Evolutionary conservation across 2,329 filamentous ascomycete species (phyloP).

Genomic region (Fusarium tanahbumbuense): DNA sequence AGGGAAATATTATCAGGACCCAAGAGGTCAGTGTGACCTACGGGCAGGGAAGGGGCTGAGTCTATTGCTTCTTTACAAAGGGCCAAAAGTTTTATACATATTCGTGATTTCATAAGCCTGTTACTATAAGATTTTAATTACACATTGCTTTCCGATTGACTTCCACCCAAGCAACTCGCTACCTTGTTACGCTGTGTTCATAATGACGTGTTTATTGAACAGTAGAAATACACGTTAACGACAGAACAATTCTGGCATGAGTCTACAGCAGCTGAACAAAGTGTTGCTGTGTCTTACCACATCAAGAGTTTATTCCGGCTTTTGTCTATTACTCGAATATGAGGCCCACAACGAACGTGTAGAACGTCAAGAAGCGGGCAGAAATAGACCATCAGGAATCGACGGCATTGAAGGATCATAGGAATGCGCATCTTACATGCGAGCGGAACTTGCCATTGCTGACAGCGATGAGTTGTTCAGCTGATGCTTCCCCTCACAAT

Average conservation of each 20-base stretch:
- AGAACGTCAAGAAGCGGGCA: too few species aligned
- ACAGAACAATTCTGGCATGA: too few species aligned
- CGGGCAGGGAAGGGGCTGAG: neutral
- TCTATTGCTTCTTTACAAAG: neutral
- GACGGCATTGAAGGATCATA: neutral
- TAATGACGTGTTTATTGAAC: too few species aligned
- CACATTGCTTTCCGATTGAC: too few species aligned
- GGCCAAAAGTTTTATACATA: neutral
- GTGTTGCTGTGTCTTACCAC: too few species aligned
- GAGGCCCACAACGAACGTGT: too few species aligned
- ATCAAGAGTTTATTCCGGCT: too few species aligned
- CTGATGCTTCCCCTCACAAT: constrained; percentile 2
- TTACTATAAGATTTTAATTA: neutral
- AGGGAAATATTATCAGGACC: neutral
- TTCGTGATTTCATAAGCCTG: neutral
- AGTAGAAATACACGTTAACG: too few species aligned
- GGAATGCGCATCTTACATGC: neutral
- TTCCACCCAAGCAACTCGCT: too few species aligned
- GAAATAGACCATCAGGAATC: neutral
- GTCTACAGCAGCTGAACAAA: too few species aligned
- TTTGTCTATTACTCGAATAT: too few species aligned
- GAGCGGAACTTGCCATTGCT: neutral
- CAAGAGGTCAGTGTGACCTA: neutral
- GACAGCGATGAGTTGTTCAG: constrained; percentile 1
- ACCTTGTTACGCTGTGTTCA: too few species aligned